Evolutionary conservation across 257 asterid species (phyloP), one percentile per base, ranked within the genome.

Genomic region (Scutellaria baicalensis): DNA sequence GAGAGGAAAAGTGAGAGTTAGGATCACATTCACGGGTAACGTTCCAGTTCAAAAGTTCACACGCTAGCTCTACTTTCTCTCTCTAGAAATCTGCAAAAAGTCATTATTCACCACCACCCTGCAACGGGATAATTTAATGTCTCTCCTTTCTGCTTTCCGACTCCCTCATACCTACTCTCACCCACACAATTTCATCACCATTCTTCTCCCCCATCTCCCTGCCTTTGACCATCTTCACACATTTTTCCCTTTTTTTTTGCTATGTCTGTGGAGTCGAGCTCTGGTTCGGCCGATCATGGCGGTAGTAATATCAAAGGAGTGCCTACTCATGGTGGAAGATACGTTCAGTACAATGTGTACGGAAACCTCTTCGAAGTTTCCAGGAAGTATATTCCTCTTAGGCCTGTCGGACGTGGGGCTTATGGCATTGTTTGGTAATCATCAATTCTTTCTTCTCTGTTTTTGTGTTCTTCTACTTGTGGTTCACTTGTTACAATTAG

Each of bases 361-460:
- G 95, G 96, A 5, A 87, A 89, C 74, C 88, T 89, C 11, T 89
- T 89, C 51, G 96, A 89, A 70, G 90, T 89, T 80, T 75, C 91
- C 1, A 84, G 81, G 56, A 89, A 89, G 82, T 89, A 89, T 77
- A 64, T 85, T 36, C 96, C 92, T 3, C 79, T 79, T 59, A 81
- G 89, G 82, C 96, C 95, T 1, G 93, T 89, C 6, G 96, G 96
- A 1, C 90, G 96, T 71, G 96, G 96, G 20, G 96, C 95, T 74
- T 82, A 81, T 70, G 96, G 96, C 75, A 87, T 87, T 64, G 90
- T 89, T 78, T 89, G 96, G 96, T 89, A 76, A 75, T 51, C 21
- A 60, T 69, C 65, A 9, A 21, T 3, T 20, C 27, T 3, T 50
- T 68, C 23, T 31, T 35, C 6, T 9, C 14, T 9, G 0, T 1